Evolutionary conservation across 1,284 basidiomycete species (phyloP).

Genomic region (Xanthoconium separans): DNA sequence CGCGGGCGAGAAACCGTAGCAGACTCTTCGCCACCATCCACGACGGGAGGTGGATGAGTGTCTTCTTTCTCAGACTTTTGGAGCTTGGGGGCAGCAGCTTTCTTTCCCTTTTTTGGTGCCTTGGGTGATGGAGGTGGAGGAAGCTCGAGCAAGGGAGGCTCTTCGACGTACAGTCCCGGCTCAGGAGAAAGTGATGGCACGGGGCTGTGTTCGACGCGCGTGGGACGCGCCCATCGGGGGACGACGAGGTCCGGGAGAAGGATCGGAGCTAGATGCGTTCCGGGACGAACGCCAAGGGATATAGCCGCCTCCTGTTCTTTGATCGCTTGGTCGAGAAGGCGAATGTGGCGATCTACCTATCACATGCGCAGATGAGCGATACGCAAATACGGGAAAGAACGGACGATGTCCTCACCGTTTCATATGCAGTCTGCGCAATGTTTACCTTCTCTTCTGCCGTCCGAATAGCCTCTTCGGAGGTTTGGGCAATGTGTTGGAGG

Average conservation of each 20-base stretch:
- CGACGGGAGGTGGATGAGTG: background rate
- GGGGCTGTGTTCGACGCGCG: conserved; percentile 43
- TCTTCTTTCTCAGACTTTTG: conserved; percentile 23
- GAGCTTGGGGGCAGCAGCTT: conserved; percentile 18
- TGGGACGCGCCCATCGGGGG: conserved; percentile 48
- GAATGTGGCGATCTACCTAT: conserved; percentile 68
- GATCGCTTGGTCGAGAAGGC: conserved; percentile 72
- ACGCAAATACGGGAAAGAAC: background rate
- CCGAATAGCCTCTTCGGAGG: conserved; percentile 59
- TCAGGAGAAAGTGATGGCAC: conserved; percentile 37
- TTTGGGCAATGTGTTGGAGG: conserved; percentile 55
- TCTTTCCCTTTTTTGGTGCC: conserved; percentile 22
- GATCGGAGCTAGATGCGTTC: conserved; percentile 52
- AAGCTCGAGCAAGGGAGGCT: conserved; percentile 15
- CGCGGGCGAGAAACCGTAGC: conserved; percentile 17
- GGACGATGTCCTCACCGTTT: conserved; percentile 49
- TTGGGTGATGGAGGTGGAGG: conserved; percentile 15
- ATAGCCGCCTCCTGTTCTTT: conserved; percentile 67
- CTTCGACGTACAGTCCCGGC: conserved; percentile 25
- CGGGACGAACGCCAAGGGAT: conserved; percentile 50
- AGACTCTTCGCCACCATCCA: conserved; percentile 13
- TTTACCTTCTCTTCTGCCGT: conserved; percentile 73
- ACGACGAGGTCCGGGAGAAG: conserved; percentile 59
- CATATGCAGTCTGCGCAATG: conserved; percentile 64
- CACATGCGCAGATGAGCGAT: conserved; percentile 3